Evolutionary conservation across 176 grass and related monocot species (phyloP).

Genomic region (Eremochloa ophiuroides): DNA sequence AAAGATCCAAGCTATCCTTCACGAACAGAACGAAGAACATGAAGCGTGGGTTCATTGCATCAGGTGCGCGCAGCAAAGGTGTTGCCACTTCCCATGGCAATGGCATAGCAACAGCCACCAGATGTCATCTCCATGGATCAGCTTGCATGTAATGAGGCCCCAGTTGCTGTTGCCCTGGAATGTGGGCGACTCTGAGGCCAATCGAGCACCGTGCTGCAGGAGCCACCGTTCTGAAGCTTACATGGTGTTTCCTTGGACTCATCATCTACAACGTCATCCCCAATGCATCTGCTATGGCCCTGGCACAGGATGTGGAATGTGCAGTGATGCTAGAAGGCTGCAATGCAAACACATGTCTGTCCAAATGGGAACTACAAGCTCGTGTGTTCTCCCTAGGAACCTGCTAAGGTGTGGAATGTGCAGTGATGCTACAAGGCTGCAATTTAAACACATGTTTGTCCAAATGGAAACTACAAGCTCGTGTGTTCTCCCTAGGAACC

Average conservation of each 20-base stretch:
- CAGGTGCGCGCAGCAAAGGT: not conserved
- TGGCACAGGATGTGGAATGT: not conserved
- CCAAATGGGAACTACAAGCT: no score
- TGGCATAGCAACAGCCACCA: not conserved
- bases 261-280: not conserved
- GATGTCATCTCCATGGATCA: not conserved
- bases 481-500: not conserved
- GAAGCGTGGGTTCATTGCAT: not conserved
- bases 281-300: not conserved
- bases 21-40: not conserved
- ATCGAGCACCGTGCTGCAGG: not conserved
- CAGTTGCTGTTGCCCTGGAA: not conserved
- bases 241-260: not conserved
- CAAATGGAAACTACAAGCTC: not conserved
- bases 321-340: no score
- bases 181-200: not conserved
- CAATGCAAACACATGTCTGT: no score
- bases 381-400: no score
- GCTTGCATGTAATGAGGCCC: not conserved
- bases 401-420: no score
- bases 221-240: not conserved
- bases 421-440: not conserved
- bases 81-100: no score
- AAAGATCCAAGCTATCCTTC: not conserved
- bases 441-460: not conserved